These are phyloP conservation scores for Phaeosphaeria sp. DNA, from an alignment of 2,329 filamentous ascomycete genomes.

Conservation along the genomic window DNA sequence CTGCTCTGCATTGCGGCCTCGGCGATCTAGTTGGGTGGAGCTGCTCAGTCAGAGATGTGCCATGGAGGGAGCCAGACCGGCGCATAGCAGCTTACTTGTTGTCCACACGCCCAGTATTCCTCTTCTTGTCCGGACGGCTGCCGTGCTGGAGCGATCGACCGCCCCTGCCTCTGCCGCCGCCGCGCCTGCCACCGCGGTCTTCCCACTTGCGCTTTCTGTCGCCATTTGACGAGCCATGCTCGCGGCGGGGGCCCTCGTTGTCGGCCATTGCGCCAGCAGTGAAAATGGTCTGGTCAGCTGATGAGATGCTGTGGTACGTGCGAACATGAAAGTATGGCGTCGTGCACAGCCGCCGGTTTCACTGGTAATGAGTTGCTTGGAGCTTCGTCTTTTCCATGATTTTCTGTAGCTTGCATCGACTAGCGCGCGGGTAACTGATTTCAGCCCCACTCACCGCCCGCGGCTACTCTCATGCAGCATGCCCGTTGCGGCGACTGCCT, in stretches of 20 bases:
- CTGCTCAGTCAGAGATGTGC: slow-evolving; percentile 52
- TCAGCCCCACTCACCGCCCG: not conserved
- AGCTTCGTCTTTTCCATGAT: not conserved
- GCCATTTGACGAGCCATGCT: slow-evolving; percentile 27
- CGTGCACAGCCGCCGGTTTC: not conserved
- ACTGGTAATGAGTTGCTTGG: not conserved
- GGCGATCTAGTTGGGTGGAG: slow-evolving; percentile 55
- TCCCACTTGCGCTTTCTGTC: slow-evolving; percentile 44
- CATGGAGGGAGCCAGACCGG: not conserved
- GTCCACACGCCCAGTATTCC: slow-evolving; percentile 71
- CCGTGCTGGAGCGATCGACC: slow-evolving; percentile 46
- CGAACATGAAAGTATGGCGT: slow-evolving; percentile 24
- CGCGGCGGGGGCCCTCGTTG: slow-evolving; percentile 23
- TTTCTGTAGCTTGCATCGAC: not conserved
- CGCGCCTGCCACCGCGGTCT: slow-evolving; percentile 32
- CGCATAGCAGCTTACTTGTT: slow-evolving; percentile 64
- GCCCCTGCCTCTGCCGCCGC: slow-evolving; percentile 44
- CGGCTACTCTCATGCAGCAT: not conserved
- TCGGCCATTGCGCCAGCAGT: slow-evolving; percentile 34
- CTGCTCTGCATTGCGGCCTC: slow-evolving; percentile 52
- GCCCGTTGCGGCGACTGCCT: not conserved
- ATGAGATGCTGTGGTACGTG: slow-evolving; percentile 27
- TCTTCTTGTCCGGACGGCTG: slow-evolving; percentile 62
- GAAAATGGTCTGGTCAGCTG: slow-evolving; percentile 25
- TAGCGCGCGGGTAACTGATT: not conserved